Evolutionary conservation across 371 early-diverging fungal genomes (phyloP).

Genomic region (Mucor irregularis): DNA sequence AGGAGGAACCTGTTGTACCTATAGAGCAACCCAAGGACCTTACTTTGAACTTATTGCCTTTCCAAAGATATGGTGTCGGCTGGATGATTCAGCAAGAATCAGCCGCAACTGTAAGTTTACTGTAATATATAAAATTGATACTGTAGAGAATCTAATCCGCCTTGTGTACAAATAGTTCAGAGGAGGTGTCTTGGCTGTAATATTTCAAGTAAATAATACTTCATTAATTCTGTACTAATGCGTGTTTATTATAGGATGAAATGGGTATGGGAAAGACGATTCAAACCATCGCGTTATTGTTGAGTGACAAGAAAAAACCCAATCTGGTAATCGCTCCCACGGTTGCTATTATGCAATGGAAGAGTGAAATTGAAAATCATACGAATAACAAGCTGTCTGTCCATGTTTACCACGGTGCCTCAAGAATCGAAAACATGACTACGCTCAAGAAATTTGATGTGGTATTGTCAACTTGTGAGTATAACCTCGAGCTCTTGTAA

Average conservation of each 20-base stretch:
- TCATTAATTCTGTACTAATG: no score
- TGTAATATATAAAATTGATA: not conserved
- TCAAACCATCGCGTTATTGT: slow-evolving; percentile 88
- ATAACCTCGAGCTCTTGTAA: no score
- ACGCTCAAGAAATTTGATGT: slow-evolving; percentile 74
- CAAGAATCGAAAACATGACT: slow-evolving; percentile 46
- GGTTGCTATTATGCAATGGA: slow-evolving; percentile 93
- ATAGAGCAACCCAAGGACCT: slow-evolving; percentile 73
- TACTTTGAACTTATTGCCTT: slow-evolving; percentile 81
- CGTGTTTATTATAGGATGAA: slow-evolving; percentile 67
- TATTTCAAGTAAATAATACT: slow-evolving; percentile 24
- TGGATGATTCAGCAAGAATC: slow-evolving; percentile 85
- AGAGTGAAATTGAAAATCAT: slow-evolving; percentile 74
- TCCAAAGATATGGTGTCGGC: slow-evolving; percentile 83
- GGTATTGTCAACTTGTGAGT: slow-evolving; percentile 81
- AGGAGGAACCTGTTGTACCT: slow-evolving; percentile 30
- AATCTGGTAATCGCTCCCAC: slow-evolving; percentile 90
- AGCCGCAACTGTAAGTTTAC: slow-evolving; percentile 34
- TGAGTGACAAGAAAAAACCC: slow-evolving; percentile 66
- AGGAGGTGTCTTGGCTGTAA: slow-evolving; percentile 79
- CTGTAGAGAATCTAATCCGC: not conserved
- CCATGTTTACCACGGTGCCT: slow-evolving; percentile 73
- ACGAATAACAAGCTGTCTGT: slow-evolving; percentile 67
- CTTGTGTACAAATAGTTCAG: slow-evolving; percentile 54
- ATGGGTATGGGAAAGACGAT: slow-evolving; percentile 99